Evolutionary conservation across 1,139 yeast genomes (phyloP), one percentile per base, ranked within the genome.

Genomic region (Sugiyamaella sp.): DNA sequence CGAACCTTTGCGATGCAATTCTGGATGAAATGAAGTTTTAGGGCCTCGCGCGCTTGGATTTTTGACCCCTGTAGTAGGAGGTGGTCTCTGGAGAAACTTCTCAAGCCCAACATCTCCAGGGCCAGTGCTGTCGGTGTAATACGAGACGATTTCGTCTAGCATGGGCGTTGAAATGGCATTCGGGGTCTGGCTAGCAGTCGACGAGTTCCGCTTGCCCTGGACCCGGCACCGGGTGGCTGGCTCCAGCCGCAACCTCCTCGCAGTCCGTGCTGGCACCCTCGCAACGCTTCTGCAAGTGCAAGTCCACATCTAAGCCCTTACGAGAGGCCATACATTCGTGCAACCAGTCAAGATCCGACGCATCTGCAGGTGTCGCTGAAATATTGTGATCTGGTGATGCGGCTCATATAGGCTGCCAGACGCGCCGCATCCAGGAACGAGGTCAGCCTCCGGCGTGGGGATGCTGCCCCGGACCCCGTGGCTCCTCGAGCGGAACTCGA

Each of bases 361-460:
- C 29, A 12, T 14, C 14, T 29, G 35, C 35, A 29, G 8, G 14
- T n/a, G 4, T 29, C 35, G 10, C 29, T 12, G 27, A 43, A 43
- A 29, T 14, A 27, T 29, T n/a, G 32, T 43, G 46, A 29, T 27
- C 46, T 29, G 12, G 46, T 29, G 46, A 43, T 43, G 38, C 46
- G 46, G 46, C 46, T 43, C 32, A 9, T 19, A 41, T 25, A 41
- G 22, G 35, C 45, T 22, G 3, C 20, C 25, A 25, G 8, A 14
- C 9, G 22, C 45, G 45, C 45, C 45, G 27, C 45, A 29, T 21
- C 10, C 35, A 29, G 35, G 35, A 14, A 14, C 14, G 35, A 8
- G 8, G 35, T 10, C 29, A 24, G 35, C 35, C 35, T 29, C 35
- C 35, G 35, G 35, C 35, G 35, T 29, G 35, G 35, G 35, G 35